Percentiles rank a stretch among this genome's conserved stretches.
phyloP scores from a whole-genome alignment of 192 early-diverging fungal species.

The Linnemannia schmuckeri region DNA sequence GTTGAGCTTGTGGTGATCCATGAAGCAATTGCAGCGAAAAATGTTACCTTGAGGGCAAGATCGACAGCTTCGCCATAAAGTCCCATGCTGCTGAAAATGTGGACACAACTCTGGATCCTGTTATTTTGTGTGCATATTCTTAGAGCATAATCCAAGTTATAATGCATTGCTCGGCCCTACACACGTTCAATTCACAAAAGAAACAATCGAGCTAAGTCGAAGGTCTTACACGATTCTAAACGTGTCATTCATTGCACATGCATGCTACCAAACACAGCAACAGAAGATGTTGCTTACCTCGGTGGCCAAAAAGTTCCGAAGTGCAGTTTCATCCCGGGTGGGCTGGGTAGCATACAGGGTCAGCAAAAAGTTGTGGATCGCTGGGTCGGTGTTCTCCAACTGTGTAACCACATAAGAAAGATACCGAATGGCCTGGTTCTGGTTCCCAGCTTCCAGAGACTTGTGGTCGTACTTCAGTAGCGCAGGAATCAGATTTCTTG shows the following conservation, averaged over 20 bases:
- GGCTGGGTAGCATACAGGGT: conserved; percentile 79
- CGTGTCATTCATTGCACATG: background rate
- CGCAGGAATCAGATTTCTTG: conserved; percentile 88
- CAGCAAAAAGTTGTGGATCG: conserved; percentile 95
- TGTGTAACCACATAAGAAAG: conserved; percentile 85
- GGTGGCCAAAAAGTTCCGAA: conserved; percentile 82
- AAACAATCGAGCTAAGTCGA: no score
- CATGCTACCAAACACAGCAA: no score
- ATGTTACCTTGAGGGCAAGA: conserved; percentile 81
- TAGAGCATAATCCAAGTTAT: conserved; percentile 93
- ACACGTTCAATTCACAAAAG: background rate
- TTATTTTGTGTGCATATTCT: conserved; percentile 88
- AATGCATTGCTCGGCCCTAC: conserved; percentile 84
- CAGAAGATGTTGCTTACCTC: conserved; percentile 60
- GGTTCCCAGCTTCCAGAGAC: conserved; percentile 33
- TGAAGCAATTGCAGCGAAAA: background rate
- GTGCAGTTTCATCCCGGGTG: conserved; percentile 73
- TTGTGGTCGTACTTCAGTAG: conserved; percentile 85
- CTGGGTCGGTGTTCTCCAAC: conserved; percentile 84
- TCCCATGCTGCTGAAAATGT: conserved; percentile 89
- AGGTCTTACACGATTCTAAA: no score
- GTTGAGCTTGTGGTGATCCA: background rate
- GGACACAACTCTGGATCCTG: conserved; percentile 89
- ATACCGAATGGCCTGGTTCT: conserved; percentile 93
- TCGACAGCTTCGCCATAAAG: conserved; percentile 95